These are phyloP conservation scores for Barnettozyma siamensis DNA, from an alignment of 805 yeast species.

Conservation along the genomic window DNA sequence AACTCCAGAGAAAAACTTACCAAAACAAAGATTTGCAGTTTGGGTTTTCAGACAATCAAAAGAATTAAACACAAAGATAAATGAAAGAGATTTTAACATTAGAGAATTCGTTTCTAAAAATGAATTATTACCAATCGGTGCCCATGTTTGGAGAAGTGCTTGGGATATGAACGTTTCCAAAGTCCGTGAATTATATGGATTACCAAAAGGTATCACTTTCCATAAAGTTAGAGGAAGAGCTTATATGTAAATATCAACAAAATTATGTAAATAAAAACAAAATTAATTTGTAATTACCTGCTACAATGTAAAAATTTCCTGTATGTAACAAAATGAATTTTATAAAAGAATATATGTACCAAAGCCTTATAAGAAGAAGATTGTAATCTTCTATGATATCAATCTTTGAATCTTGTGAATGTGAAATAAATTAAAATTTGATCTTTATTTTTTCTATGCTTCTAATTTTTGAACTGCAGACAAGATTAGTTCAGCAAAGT, in stretches of 20 bases:
- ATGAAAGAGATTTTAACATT: conserved; percentile 55
- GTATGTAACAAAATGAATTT: conserved; percentile 6
- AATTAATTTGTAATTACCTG: not conserved
- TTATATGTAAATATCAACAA: conserved; percentile 9
- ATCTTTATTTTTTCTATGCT: conserved; percentile 17
- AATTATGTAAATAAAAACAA: not conserved
- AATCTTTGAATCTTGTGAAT: not conserved
- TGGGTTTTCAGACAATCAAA: conserved; percentile 83
- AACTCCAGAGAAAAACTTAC: conserved; percentile 82
- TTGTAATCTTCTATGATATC: not conserved
- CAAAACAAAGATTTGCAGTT: conserved; percentile 73
- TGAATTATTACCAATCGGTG: conserved; percentile 75
- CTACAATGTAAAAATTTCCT: not conserved
- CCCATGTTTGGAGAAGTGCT: conserved; percentile 81
- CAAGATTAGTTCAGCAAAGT: conserved; percentile 65
- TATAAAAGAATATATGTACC: conserved; percentile 1
- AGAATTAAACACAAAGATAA: conserved; percentile 15
- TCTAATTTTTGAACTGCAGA: conserved; percentile 54
- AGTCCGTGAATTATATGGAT: conserved; percentile 68
- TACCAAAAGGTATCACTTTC: conserved; percentile 72
- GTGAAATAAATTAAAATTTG: conserved; percentile 7
- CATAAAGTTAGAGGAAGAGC: conserved; percentile 29
- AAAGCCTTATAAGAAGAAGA: not conserved
- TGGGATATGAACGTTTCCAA: conserved; percentile 71
- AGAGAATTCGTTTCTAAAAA: conserved; percentile 56